phyloP scores from a whole-genome alignment of 2,329 filamentous ascomycete genomes.

The Xylariaceae sp. region DNA sequence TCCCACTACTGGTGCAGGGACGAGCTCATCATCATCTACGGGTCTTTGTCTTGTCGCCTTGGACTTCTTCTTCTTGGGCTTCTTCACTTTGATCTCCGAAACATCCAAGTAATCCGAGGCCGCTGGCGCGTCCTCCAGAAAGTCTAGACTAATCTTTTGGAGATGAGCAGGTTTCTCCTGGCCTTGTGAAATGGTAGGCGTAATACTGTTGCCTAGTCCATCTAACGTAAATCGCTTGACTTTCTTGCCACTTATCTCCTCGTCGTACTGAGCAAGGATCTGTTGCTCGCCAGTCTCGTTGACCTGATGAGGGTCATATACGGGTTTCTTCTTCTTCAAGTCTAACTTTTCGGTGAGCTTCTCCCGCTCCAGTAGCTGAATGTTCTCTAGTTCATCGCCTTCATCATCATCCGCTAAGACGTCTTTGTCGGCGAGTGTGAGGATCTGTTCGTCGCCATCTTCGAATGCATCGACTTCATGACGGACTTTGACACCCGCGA shows the following conservation, averaged over 20 bases:
- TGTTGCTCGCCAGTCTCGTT: constrained; percentile 59
- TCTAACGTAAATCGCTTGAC: constrained; percentile 83
- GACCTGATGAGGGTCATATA: constrained; percentile 78
- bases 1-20: constrained; percentile 38
- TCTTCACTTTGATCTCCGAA: constrained; percentile 86
- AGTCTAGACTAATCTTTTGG: constrained; percentile 70
- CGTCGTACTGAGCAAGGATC: constrained; percentile 88
- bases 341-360: constrained; percentile 70
- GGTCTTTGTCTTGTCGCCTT: constrained; percentile 68
- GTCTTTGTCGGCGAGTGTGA: constrained; percentile 90
- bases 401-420: constrained; percentile 75
- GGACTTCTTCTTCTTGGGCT: constrained; percentile 85
- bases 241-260: constrained; percentile 89
- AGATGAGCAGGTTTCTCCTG: constrained; percentile 57
- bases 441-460: constrained; percentile 77
- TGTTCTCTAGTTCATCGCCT: constrained; percentile 83
- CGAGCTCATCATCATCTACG: constrained; percentile 58
- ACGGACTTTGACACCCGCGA: constrained; percentile 85
- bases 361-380: constrained; percentile 66
- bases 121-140: constrained; percentile 54
- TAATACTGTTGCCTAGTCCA: constrained; percentile 64
- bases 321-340: constrained; percentile 82
- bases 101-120: constrained; percentile 84
- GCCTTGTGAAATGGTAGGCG: constrained; percentile 51
- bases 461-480: constrained; percentile 80